Percentiles rank a stretch among this genome's conserved stretches.
Evolutionary conservation across 129 eudicot species (phyloP).

Genomic region (Escallonia rubra): DNA sequence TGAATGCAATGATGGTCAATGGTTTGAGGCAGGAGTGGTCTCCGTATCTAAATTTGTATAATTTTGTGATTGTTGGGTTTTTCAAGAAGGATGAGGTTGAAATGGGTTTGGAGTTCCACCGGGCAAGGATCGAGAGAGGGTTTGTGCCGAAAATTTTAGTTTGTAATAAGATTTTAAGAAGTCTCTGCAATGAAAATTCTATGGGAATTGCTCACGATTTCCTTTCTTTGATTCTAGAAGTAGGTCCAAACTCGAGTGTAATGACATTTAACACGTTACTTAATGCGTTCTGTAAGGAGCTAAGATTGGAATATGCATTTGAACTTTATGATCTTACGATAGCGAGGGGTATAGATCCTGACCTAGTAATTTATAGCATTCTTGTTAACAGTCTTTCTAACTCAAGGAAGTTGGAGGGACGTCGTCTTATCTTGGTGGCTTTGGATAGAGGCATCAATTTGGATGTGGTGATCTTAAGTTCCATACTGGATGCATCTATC

Average conservation of each 20-base stretch:
- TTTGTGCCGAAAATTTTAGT: slow-evolving; percentile 32
- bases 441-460: slow-evolving; percentile 45
- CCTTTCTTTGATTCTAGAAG: slow-evolving; percentile 36
- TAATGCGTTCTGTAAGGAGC: slow-evolving; percentile 41
- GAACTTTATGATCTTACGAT: slow-evolving; percentile 34
- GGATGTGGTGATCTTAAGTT: slow-evolving; percentile 54
- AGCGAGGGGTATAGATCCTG: slow-evolving; percentile 46
- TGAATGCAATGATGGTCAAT: slow-evolving; percentile 19
- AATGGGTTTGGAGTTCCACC: slow-evolving; percentile 45
- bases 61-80: slow-evolving; percentile 49
- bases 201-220: slow-evolving; percentile 28
- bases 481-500: slow-evolving; percentile 46
- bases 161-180: slow-evolving; percentile 57
- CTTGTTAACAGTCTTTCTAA: slow-evolving; percentile 53
- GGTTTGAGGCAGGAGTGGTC: slow-evolving; percentile 12
- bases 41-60: slow-evolving; percentile 31
- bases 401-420: slow-evolving; percentile 41
- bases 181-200: slow-evolving; percentile 36
- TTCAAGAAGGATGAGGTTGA: slow-evolving; percentile 38
- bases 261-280: slow-evolving; percentile 59
- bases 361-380: slow-evolving; percentile 52
- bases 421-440: slow-evolving; percentile 33
- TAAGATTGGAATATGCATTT: slow-evolving; percentile 41
- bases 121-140: slow-evolving; percentile 25
- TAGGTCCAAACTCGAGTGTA: slow-evolving; percentile 57